Evolutionary conservation across 1,284 basidiomycete species (phyloP), one percentile per base, ranked within the genome.

Genomic region (Xanthoconium separans): DNA sequence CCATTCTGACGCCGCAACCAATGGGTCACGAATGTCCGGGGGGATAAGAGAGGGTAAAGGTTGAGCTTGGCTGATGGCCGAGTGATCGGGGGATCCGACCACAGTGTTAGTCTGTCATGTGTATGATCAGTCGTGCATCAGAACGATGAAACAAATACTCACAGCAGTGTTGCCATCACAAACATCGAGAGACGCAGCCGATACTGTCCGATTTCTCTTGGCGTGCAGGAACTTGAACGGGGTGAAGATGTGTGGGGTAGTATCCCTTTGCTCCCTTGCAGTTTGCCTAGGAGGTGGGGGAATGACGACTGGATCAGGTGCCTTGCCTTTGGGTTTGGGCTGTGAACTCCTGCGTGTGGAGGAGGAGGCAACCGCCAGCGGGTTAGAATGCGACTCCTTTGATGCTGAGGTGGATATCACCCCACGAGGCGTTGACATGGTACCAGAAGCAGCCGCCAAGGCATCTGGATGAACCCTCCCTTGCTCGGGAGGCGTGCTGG

Each of bases 141-240:
- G 48, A 24, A 46, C 48, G 29, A 44, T 4, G 29, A 18, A 33
- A 52, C 22, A 46, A 18, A 58, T 36, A 73, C 85, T 71, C 68
- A 90, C 89, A 53, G 84, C 83, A 57, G 86, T 69, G 33, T 69
- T 88, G 30, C 89, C 88, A 61, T 89, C 83, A 58, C 82, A 79
- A 13, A 87, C 89, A 65, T 91, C 88, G 33, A 86, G 72, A 40
- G 89, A 91, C 33, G 83, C 83, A 42, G 80, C 77, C n/a, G 89
- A 91, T 45, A 90, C 74, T 5, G 85, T 83, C 37, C 83, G 80
- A 65, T 84, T 76, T 59, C 81, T 76, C 63, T 79, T 85, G 24
- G 80, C 76, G 40, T 72, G 73, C 64, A 68, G 58, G 59, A 86
- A 77, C 50, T 83, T 79, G 68, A 87, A 85, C 2, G 85, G 79